These are phyloP conservation scores for Komagataella pastoris DNA, from an alignment of 805 yeast genomes.

Conservation along the genomic window DNA sequence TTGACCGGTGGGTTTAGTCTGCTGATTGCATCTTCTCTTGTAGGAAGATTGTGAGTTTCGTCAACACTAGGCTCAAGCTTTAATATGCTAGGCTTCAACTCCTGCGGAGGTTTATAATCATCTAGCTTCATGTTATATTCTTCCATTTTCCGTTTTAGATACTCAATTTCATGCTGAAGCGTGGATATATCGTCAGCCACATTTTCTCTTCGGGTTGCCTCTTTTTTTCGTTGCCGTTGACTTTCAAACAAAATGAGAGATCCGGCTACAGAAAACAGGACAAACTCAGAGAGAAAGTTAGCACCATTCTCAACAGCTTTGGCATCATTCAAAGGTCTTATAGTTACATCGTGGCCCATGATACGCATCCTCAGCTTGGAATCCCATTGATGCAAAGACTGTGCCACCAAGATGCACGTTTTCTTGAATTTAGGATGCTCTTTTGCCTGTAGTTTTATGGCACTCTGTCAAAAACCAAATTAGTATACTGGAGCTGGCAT, in stretches of 20 bases:
- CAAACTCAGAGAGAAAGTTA: constrained; percentile 59
- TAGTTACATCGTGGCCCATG: constrained; percentile 38
- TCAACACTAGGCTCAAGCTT: constrained; percentile 18
- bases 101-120: constrained; percentile 33
- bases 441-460: constrained; percentile 62
- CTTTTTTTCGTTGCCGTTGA: constrained; percentile 52
- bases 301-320: constrained; percentile 80
- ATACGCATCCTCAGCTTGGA: constrained; percentile 45
- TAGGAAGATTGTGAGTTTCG: background rate
- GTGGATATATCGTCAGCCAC: constrained; percentile 62
- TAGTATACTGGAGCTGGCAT: background rate
- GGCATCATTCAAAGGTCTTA: constrained; percentile 70
- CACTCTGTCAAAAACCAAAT: constrained; percentile 19
- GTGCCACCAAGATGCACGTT: constrained; percentile 60
- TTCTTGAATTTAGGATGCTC: constrained; percentile 52
- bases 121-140: constrained; percentile 26
- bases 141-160: constrained; percentile 33
- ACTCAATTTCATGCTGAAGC: constrained; percentile 58
- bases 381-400: constrained; percentile 55
- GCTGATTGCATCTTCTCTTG: background rate
- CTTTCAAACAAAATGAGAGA: constrained; percentile 61
- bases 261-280: constrained; percentile 74
- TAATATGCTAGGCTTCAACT: constrained; percentile 29
- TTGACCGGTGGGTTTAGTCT: background rate
- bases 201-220: constrained; percentile 42